Evolutionary conservation across 305 asterid species (phyloP), one percentile per base, ranked within the genome.

Genomic region (Rubia balearica): DNA sequence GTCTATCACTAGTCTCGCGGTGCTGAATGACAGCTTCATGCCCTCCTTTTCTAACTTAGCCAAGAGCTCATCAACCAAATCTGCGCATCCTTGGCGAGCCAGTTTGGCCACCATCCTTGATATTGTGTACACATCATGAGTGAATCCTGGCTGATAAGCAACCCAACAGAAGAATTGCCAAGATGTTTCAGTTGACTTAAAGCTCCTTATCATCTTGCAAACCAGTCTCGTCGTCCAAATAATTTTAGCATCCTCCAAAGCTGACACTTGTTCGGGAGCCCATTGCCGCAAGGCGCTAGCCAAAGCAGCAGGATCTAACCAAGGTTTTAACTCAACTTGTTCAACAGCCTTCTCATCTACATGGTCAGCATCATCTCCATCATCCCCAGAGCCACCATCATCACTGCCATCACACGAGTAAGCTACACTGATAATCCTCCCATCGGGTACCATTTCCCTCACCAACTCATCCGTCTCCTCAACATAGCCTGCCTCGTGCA

Each of bases 81-180:
- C 80, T 42, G 80, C 84, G 17, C 79, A 75, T 59, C 98, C 98
- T 40, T 73, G 74, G 60, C 89, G 89, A 61, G 98, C 92, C 81
- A 91, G 64, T 81, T 85, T 91, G 73, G 93, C 73, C 62, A 89
- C 84, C 91, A 87, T 94, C 75, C 95, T 87, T 38, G 97, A 91
- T 45, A 87, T 72, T 5, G 97, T 85, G 88, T 94, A 91, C 68
- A 89, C 81, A 74, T 94, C 96, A 64, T 94, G 98, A 71, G 82
- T 88, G 42, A 84, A 91, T 19, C 86, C 88, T 5, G 96, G 96
- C 67, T 91, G 98, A 76, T 69, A 83, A 61, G 95, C 82, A 41
- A 91, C 96, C 98, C 98, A 94, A 74, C 88, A 76, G 84, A 94
- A 91, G 82, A 91, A 94, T 48, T 83, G 42, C 97, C 97, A 91